phyloP scores from a whole-genome alignment of 176 grass and related monocot species.

The Musa itinerans region DNA sequence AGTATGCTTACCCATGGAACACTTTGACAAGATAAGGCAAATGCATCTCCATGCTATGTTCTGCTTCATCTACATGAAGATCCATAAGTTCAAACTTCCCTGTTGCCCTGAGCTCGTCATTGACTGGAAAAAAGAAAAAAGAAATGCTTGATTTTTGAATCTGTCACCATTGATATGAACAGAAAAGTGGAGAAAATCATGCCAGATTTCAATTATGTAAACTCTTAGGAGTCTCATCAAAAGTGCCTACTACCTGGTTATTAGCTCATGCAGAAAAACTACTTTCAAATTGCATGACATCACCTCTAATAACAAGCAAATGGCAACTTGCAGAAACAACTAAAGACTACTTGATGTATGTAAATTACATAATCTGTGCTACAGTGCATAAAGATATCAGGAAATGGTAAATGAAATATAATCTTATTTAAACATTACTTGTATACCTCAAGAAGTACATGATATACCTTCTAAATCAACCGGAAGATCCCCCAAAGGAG shows the following conservation, averaged over 20 bases:
- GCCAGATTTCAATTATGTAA: too few species aligned
- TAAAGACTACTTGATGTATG: too few species aligned
- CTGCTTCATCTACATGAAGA: constrained; percentile 92
- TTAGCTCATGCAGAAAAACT: too few species aligned
- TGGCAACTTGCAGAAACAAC: too few species aligned
- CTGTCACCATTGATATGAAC: neutral
- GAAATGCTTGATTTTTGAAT: constrained; percentile 16
- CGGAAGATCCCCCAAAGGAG: constrained; percentile 79
- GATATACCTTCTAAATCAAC: constrained; percentile 78
- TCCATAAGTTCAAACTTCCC: constrained; percentile 96
- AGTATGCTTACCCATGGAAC: constrained; percentile 64
- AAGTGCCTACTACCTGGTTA: too few species aligned
- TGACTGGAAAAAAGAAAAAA: constrained; percentile 47
- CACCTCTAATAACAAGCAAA: too few species aligned
- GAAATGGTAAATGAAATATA: neutral
- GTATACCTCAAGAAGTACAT: neutral
- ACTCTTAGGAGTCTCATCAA: too few species aligned
- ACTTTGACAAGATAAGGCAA: constrained; percentile 95
- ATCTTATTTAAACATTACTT: neutral
- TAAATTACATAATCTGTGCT: too few species aligned
- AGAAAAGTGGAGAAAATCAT: too few species aligned
- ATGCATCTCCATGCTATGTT: constrained; percentile 99
- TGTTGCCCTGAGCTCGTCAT: constrained; percentile 60
- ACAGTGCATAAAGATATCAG: neutral
- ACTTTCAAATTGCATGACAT: too few species aligned